Evolutionary conservation across 176 grass and related monocot genomes (phyloP), one percentile per base, ranked within the genome.

Genomic region (Tillandsia leiboldiana): DNA sequence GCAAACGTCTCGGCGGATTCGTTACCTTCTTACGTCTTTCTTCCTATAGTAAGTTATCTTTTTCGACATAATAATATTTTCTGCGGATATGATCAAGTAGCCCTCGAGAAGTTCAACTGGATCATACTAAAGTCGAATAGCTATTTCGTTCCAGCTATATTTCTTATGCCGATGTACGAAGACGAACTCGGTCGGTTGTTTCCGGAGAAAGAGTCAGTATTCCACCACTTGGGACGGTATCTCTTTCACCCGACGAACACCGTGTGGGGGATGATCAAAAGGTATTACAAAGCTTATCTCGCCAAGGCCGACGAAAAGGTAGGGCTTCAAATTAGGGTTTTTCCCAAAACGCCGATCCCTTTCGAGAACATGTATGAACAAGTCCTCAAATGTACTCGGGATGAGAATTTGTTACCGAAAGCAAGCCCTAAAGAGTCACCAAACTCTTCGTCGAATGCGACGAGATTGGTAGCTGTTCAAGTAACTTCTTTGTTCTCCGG

Each of bases 91-190:
- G 74, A 81, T 64, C 87, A 96, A 79, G 69, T 65, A 57, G 58
- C 80, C 28, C 82, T 91, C 10, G 74, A 75, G 9, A 84, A 82
- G 69, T 77, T 96, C 73, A 85, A 77, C 52, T 96, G 82, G 87
- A 75, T 91, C 77, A 68, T 96, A 26, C 1, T 90, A 47, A 96
- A 88, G 76, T 91, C 91, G 10, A 82, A 91, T 73, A 72, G 83
- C 48, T 91, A 96, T 65, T 96, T 88, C 75, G 80, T 80, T 8
- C 20, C 88, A 9, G 27, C 67, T 20, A 66, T 96, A 8, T 96
- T 91, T 77, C 76, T 91, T 10, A 51, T 90, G 48, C 79, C 73
- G 8, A 48, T 65, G 26, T 96, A 78, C 70, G 73, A 81, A 33
- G 53, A 68, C 10, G 87, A 96, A 68, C 76, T 96, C 10, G 49